phyloP scores from a whole-genome alignment of 2,329 filamentous ascomycete genomes.

The Exserohilum turcica region DNA sequence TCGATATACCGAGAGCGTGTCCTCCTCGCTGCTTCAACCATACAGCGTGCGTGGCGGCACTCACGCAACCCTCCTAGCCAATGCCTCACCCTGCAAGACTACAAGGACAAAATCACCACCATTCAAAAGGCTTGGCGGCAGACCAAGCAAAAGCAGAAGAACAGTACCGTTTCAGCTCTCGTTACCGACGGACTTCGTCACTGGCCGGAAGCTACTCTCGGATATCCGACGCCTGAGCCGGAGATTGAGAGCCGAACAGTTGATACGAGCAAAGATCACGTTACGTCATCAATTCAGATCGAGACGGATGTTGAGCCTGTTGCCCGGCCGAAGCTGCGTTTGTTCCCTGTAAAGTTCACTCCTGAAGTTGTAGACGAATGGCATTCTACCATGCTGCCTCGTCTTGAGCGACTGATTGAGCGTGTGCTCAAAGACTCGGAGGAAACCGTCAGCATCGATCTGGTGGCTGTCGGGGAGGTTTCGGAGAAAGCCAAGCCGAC shows the following conservation, averaged over 20 bases:
- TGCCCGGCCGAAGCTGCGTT: conserved; percentile 42
- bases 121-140: conserved; percentile 48
- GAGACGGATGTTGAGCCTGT: conserved; percentile 36
- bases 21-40: conserved; percentile 39
- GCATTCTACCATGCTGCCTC: conserved; percentile 72
- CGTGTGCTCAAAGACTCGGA: conserved; percentile 73
- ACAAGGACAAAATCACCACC: conserved; percentile 46
- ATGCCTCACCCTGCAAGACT: conserved; percentile 41
- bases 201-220: conserved; percentile 42
- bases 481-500: conserved; percentile 70
- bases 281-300: conserved; percentile 44
- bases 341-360: conserved; percentile 59
- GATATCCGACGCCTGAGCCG: conserved; percentile 43
- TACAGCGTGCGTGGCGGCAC: conserved; percentile 46
- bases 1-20: conserved; percentile 35
- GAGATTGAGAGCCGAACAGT: conserved; percentile 29
- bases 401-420: conserved; percentile 72
- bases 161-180: conserved; percentile 40
- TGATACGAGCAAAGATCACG: conserved; percentile 25
- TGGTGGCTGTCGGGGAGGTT: conserved; percentile 74
- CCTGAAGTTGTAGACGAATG: conserved; percentile 70
- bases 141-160: conserved; percentile 35
- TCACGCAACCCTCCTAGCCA: conserved; percentile 15
- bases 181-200: conserved; percentile 39
- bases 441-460: conserved; percentile 78